Evolutionary conservation across 495 filamentous ascomycete genomes (phyloP), one percentile per base, ranked within the genome.

Genomic region (Thermothielavioides terrestris): DNA sequence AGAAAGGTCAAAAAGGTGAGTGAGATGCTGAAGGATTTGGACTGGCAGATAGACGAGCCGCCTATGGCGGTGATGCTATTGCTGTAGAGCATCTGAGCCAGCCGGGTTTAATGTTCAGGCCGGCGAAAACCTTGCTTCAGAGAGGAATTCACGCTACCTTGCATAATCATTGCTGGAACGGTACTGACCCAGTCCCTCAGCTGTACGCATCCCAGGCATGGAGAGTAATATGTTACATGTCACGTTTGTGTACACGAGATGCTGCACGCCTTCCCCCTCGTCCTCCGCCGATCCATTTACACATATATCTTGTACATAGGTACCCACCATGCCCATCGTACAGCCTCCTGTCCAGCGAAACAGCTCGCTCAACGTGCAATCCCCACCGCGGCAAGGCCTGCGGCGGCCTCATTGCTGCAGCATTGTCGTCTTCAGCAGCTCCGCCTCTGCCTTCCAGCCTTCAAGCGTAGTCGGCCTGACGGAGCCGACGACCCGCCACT

Each of bases 401-500:
- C 20, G 14, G 1, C 10, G 1, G 12, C 12, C 42, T 46, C 31
- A 52, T 20, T 18, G 42, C 1, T 4, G 39, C 35, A 10, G 31
- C 41, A 25, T 20, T 17, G 36, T 54, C 48, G 1, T 7, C 23
- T 47, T 26, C 4, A 57, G 5, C 40, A 55, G 17, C 8, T 47
- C 20, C 48, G 50, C 49, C 52, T 66, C 63, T 1, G 14, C 40
- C n/a, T 63, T 39, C 42, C 77, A 64, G 18, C 70, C 66, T 23
- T 82, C 72, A 18, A 65, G 64, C 63, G 73, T 78, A 9, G 78
- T 84, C 57, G 83, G 75, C 52, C 75, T 69, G 31, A 78, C 64
- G 30, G 79, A 81, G 21, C 89, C 89, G 81, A 88, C 86, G 40
- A 94, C 60, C 61, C 74, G 77, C 90, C 90, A 96, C 11, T 75